These are phyloP conservation scores for Cyanophora paradoxa DNA, from an alignment of 78 protist genomes.

Conservation along the genomic window DNA sequence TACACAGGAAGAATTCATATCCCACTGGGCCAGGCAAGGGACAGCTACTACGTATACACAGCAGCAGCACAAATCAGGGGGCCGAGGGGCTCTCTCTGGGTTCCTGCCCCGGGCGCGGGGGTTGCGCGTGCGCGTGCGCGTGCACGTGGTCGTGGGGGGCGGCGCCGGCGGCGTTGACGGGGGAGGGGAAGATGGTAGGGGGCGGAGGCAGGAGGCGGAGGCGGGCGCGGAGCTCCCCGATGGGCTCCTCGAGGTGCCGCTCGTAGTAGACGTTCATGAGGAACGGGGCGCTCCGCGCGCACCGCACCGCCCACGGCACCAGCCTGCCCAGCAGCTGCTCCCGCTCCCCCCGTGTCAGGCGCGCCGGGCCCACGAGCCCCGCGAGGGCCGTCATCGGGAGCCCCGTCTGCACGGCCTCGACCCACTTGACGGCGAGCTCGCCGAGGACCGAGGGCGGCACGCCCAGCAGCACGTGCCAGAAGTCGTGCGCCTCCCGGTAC, in stretches of 20 bases:
- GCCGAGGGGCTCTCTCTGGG: too few relatives aligned
- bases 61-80: too few relatives aligned
- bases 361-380: background rate
- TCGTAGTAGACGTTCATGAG: conserved; percentile 7
- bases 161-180: too few relatives aligned
- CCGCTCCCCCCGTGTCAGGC: background rate
- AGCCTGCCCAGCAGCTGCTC: background rate
- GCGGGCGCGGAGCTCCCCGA: background rate
- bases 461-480: conserved; percentile 63
- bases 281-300: background rate
- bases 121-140: too few relatives aligned
- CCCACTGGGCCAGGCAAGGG: too few relatives aligned
- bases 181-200: too few relatives aligned
- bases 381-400: conserved; percentile 17
- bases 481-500: conserved; percentile 48
- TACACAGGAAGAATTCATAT: too few relatives aligned
- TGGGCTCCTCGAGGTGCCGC: background rate
- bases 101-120: too few relatives aligned
- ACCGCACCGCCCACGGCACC: conserved; percentile 14
- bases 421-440: conserved; percentile 63
- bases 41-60: too few relatives aligned
- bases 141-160: too few relatives aligned
- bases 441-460: conserved; percentile 45
- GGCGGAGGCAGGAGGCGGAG: too few relatives aligned
- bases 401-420: conserved; percentile 57